Evolutionary conservation across 176 grass and related monocot species (phyloP).

Genomic region (barley (Hordeum vulgare)): MorexV3_pseudomolecules_assembly NC_058521.1:433736316-433736815

Average conservation of each 20-base stretch:
- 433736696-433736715: neutral
- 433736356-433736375: neutral
- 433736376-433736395: neutral
- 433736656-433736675: no score
- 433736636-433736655: no score
- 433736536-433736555: neutral
- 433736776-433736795: constrained; percentile 58
- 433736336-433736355: no score
- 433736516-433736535: neutral
- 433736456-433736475: neutral
- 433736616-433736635: no score
- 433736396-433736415: no score
- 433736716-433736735: neutral
- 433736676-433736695: neutral
- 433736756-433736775: constrained; percentile 53
- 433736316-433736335: no score
- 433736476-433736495: neutral
- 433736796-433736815: constrained; percentile 55
- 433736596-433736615: no score
- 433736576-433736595: no score
- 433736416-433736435: no score
- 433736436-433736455: no score
- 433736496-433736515: neutral
- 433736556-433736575: neutral
- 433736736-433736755: neutral